A percentile compares a stretch with the other conserved stretches of the same genome.
Conservation (phyloP, 2,329 filamentous ascomycete species). For the Pseudocercospora eumusae region DNA sequence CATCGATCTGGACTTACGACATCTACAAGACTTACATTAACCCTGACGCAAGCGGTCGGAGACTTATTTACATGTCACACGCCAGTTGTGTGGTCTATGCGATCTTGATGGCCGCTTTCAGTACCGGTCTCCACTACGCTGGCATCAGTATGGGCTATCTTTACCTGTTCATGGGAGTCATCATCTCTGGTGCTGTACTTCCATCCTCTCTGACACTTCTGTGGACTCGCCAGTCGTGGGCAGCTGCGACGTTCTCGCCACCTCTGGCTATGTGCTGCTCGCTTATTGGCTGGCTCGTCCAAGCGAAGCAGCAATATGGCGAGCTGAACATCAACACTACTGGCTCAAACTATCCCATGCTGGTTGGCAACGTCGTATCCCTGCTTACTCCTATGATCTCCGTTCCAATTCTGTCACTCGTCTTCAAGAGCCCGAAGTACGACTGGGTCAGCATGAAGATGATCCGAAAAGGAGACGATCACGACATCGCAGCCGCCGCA, state of each 20-base stretch:
- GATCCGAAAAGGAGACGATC: conserved; percentile 78
- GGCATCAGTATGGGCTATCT: conserved; percentile 82
- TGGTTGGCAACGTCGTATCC: conserved; percentile 81
- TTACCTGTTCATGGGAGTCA: conserved; percentile 87
- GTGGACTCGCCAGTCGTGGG: conserved; percentile 78
- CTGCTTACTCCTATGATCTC: conserved; percentile 75
- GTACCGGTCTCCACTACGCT: conserved; percentile 65
- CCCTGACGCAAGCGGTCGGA: conserved; percentile 70
- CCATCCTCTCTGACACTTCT: conserved; percentile 78
- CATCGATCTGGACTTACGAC: conserved; percentile 85
- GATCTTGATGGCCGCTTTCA: conserved; percentile 74
- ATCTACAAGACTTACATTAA: conserved; percentile 87
- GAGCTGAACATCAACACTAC: conserved; percentile 71
- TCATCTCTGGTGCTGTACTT: conserved; percentile 75
- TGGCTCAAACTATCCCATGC: conserved; percentile 83
- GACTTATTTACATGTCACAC: conserved; percentile 79
- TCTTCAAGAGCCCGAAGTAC: conserved; percentile 73
- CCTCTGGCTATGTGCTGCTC: conserved; percentile 68
- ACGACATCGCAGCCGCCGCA: conserved; percentile 65
- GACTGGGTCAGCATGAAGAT: conserved; percentile 81
- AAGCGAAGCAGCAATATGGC: conserved; percentile 68
- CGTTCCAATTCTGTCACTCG: conserved; percentile 72
- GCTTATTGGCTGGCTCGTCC: conserved; percentile 76
- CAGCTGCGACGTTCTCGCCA: conserved; percentile 69
- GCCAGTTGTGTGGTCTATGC: conserved; percentile 72